phyloP scores from a whole-genome alignment of 495 filamentous ascomycete species.

The Tuber magnatum region DNA sequence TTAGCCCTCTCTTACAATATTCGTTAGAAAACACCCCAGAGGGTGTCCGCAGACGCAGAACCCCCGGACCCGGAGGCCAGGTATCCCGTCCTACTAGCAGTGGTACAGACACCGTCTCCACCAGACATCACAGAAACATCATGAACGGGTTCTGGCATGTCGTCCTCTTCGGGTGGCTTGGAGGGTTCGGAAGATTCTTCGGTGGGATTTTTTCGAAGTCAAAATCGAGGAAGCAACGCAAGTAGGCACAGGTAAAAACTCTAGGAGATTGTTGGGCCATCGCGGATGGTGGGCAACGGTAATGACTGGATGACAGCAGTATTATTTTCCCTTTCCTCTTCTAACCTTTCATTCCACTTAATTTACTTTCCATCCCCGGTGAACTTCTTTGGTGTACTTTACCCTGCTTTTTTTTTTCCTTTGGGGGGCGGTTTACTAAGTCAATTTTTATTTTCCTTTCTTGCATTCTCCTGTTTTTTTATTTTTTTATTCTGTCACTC shows the following conservation, averaged over 20 bases:
- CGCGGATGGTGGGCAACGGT: not conserved
- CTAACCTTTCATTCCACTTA: not conserved
- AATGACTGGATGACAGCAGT: constrained; percentile 4
- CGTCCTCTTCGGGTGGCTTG: constrained; percentile 39
- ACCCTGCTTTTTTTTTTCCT: constrained; percentile 2
- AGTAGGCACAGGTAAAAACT: not conserved
- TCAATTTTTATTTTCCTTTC: not conserved
- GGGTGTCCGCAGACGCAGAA: constrained; percentile 30
- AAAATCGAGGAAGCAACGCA: constrained; percentile 16
- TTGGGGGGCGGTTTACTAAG: not conserved
- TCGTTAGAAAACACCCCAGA: constrained; percentile 40
- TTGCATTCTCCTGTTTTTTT: constrained; percentile 5
- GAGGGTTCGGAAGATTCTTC: constrained; percentile 37
- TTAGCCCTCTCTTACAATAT: constrained; percentile 42
- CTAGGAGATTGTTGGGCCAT: constrained; percentile 4
- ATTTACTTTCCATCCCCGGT: not conserved
- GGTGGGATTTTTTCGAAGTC: constrained; percentile 33
- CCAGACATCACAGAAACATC: constrained; percentile 35
- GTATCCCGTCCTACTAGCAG: constrained; percentile 32
- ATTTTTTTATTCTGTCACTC: constrained; percentile 6
- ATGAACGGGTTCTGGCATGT: constrained; percentile 40
- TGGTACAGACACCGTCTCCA: constrained; percentile 36
- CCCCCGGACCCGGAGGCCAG: constrained; percentile 13
- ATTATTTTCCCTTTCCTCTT: constrained; percentile 11
- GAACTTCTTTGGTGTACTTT: not conserved